These are phyloP conservation scores for Tillandsia leiboldiana DNA, from an alignment of 176 grass and related monocot genomes.

Conservation along the genomic window DNA sequence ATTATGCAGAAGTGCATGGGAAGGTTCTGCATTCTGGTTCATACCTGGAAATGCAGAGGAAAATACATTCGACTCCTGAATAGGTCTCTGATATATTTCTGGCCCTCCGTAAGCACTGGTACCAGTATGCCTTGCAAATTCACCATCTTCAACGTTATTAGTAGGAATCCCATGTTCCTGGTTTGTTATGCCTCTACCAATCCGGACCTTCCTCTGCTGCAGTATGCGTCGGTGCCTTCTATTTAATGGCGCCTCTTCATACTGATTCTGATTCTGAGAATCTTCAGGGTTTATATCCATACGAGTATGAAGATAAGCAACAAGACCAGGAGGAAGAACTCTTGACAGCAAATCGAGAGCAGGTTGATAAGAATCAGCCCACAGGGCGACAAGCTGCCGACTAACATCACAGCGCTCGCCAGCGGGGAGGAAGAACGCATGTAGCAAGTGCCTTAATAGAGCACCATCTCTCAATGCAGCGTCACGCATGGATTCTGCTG, in stretches of 20 bases:
- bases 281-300: conserved; percentile 57
- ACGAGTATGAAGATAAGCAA: conserved; percentile 93
- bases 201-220: conserved; percentile 58
- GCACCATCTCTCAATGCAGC: conserved; percentile 98
- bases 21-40: conserved; percentile 34
- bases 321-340: conserved; percentile 95
- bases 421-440: conserved; percentile 82
- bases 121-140: conserved; percentile 31
- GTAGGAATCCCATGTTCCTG: conserved; percentile 43
- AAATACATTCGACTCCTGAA: conserved; percentile 31
- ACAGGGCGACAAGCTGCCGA: conserved; percentile 91
- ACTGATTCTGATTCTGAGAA: conserved; percentile 74
- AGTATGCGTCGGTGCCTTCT: conserved; percentile 80
- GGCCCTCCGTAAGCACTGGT: conserved; percentile 26
- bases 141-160: conserved; percentile 42
- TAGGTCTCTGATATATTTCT: conserved; percentile 41
- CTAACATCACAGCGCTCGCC: conserved; percentile 91
- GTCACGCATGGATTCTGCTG: conserved; percentile 98
- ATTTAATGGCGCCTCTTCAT: conserved; percentile 73
- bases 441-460: conserved; percentile 89
- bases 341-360: conserved; percentile 87
- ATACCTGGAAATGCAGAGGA: conserved; percentile 32
- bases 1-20: conserved; percentile 35
- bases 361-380: conserved; percentile 99
- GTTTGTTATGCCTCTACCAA: conserved; percentile 38